These are phyloP conservation scores for Plasmodium coatneyi DNA, from an alignment of 169 alveolate species.

Conservation along the genomic window DNA sequence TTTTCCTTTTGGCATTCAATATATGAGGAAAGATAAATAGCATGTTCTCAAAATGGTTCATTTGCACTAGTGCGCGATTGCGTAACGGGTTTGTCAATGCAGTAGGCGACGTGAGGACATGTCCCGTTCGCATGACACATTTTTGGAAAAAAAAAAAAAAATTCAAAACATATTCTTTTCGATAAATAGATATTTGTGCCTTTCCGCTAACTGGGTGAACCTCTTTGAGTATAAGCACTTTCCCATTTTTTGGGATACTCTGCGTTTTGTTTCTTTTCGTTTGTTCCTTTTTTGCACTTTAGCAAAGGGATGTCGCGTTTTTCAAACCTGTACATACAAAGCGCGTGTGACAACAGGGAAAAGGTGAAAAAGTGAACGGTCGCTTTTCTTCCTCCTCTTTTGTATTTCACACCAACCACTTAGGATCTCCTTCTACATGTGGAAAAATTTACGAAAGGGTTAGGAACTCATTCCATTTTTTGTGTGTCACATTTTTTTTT, in stretches of 20 bases:
- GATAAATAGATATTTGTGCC: not conserved
- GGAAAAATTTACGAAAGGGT: not conserved
- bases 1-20: not conserved
- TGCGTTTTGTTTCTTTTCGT: not conserved
- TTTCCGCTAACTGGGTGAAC: not conserved
- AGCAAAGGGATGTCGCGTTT: not conserved
- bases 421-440: not conserved
- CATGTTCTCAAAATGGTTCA: not conserved
- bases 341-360: not conserved
- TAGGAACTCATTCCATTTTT: not conserved
- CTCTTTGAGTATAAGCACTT: not conserved
- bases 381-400: not conserved
- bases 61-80: not conserved
- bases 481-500: not conserved
- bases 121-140: not conserved
- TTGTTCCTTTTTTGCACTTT: not conserved
- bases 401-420: not conserved
- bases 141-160: not conserved
- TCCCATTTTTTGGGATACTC: not conserved
- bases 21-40: not conserved
- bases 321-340: not conserved
- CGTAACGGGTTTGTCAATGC: not conserved
- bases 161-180: not conserved
- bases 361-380: not conserved
- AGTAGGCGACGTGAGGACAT: not conserved